Conservation (phyloP, 2,329 filamentous ascomycete genomes). For the Aspergillus pseudoviridinutans region DNA sequence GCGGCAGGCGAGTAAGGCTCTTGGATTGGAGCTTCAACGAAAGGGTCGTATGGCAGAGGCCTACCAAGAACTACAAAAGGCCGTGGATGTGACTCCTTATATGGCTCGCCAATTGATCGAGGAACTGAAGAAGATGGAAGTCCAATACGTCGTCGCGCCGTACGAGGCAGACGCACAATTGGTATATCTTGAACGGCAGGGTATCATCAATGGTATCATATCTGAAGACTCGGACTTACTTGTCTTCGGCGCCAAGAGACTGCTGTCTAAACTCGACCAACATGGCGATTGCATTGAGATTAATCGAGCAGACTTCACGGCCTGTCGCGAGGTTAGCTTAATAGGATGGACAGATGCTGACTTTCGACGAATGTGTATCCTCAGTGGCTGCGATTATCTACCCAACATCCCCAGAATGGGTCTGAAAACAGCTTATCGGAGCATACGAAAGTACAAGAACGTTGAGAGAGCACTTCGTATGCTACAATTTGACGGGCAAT, state of each 20-base stretch:
- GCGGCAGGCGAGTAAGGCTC: slow-evolving; percentile 70
- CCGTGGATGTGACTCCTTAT: slow-evolving; percentile 89
- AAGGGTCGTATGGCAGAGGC: slow-evolving; percentile 79
- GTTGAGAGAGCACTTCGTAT: slow-evolving; percentile 77
- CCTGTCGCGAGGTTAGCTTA: slow-evolving; percentile 81
- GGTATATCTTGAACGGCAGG: slow-evolving; percentile 84
- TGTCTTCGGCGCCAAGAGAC: slow-evolving; percentile 86
- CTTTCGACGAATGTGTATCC: slow-evolving; percentile 91
- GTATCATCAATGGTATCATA: slow-evolving; percentile 79
- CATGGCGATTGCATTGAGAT: slow-evolving; percentile 92
- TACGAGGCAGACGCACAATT: slow-evolving; percentile 98
- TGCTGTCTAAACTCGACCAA: slow-evolving; percentile 91
- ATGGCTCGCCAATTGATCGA: slow-evolving; percentile 94
- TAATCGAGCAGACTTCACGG: slow-evolving; percentile 80
- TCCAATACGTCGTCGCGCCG: slow-evolving; percentile 89
- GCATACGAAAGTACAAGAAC: slow-evolving; percentile 85
- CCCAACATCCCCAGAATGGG: slow-evolving; percentile 79
- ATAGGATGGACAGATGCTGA: slow-evolving; percentile 89
- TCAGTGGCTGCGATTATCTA: slow-evolving; percentile 97
- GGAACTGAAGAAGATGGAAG: slow-evolving; percentile 72
- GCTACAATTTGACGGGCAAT: slow-evolving; percentile 85
- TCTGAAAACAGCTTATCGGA: slow-evolving; percentile 86
- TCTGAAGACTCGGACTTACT: slow-evolving; percentile 96
- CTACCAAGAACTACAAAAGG: slow-evolving; percentile 84
- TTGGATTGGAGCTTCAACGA: slow-evolving; percentile 73